Percentiles rank a stretch among this genome's conserved stretches.
Evolutionary conservation across 169 alveolate genomes (phyloP).

Genomic region (Perkinsus olseni): DNA sequence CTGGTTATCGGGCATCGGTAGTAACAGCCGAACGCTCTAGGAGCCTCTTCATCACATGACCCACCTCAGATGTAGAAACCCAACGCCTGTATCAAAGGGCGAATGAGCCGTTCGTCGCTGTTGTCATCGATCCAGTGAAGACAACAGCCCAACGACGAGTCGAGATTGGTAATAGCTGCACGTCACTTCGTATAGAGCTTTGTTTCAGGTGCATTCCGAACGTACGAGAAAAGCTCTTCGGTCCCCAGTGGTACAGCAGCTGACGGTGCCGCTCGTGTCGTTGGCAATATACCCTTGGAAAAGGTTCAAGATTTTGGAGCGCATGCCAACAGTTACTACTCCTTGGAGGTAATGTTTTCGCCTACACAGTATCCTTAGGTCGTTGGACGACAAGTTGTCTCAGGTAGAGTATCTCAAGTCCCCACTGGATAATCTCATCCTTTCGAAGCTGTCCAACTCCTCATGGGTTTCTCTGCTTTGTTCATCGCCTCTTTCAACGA

Average conservation of each 20-base stretch:
- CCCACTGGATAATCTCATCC: not conserved
- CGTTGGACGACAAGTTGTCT: not conserved
- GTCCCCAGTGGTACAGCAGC: conserved; percentile 21
- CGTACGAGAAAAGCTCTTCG: conserved; percentile 47
- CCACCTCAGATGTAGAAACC: conserved; percentile 36
- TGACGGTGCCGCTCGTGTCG: conserved; percentile 16
- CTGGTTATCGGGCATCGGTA: conserved; percentile 62
- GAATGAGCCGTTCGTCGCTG: conserved; percentile 53
- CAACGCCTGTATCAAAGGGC: conserved; percentile 42
- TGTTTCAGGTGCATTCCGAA: conserved; percentile 44
- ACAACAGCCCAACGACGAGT: conserved; percentile 58
- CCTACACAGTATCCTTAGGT: too few species aligned
- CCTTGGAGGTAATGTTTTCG: conserved; percentile 18
- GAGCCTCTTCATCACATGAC: not conserved
- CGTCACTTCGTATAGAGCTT: not conserved
- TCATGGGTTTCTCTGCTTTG: not conserved
- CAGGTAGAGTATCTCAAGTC: not conserved
- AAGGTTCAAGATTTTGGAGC: conserved; percentile 63
- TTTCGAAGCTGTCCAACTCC: not conserved
- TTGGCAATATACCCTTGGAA: conserved; percentile 42
- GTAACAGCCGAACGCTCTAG: not conserved
- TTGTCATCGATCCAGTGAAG: conserved; percentile 64
- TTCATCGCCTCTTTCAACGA: not conserved
- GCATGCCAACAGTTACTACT: conserved; percentile 48
- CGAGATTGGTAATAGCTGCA: conserved; percentile 29